Evolutionary conservation across 2,329 filamentous ascomycete genomes (phyloP), one percentile per base, ranked within the genome.

Genomic region (Chaetothyriales sp.): DNA sequence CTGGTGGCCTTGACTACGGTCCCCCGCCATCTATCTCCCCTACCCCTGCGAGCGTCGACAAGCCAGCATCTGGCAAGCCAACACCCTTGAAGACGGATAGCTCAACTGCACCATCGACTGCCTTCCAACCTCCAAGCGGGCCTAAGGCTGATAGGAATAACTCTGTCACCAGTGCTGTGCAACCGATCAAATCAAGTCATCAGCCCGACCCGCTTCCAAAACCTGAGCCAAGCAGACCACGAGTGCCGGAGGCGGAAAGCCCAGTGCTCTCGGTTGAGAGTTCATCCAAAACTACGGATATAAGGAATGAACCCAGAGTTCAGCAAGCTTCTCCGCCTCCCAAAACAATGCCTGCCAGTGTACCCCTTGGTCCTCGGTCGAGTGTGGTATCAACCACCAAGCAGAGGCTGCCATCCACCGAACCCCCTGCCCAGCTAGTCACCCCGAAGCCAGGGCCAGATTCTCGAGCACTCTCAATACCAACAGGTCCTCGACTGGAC

Each of bases 101-200:
- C 10, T 10, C 46, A n/a, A 28, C 46, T 10, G 48, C 25, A 20
- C 43, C 52, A 15, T 48, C 50, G 20, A 53, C 57, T 2, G 48
- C 59, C 1, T 62, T 65, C 39, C 65, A 67, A 26, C 67, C 68
- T 10, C 69, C 69, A 9, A 71, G 68, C 7, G 67, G 66, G 9
- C 70, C 70, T 7, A 70, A 70, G 53, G 69, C 68, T 8, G 65
- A 66, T n/a, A 62, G 70, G 19, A 56, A 50, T 18, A 60, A 64
- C 9, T 43, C 56, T 47, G 42, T 18, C 18, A 19, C 49, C 28
- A 51, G 47, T 43, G 44, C 19, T 36, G 47, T 47, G 10, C 53
- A 50, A 39, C 39, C 18, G 42, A 43, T 47, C 9, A 57, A 57
- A 45, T 18, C 46, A 19, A 43, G 42, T 20, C 58, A 55, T 25